A percentile compares a stretch with the other conserved stretches of the same genome.
Evolutionary conservation across 257 asterid genomes (phyloP).

Genomic region (Gynochthodes officinalis): DNA sequence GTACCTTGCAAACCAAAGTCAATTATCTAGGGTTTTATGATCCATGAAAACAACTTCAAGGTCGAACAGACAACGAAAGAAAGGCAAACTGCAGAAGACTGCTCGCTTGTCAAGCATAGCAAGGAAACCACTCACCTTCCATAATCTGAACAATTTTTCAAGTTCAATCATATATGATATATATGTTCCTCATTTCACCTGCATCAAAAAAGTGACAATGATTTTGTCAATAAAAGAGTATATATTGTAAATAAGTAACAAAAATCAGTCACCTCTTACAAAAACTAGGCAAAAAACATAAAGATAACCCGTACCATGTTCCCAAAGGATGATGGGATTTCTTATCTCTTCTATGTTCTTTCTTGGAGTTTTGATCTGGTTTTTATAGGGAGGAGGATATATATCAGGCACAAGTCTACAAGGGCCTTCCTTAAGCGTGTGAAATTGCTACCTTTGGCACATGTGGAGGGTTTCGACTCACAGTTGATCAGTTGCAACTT

Average conservation of each 20-base stretch:
- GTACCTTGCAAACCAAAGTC: too few species aligned
- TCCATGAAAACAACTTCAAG: constrained; percentile 31
- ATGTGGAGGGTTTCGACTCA: too few species aligned
- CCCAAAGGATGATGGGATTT: not conserved
- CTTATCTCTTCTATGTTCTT: not conserved
- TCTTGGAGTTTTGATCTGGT: not conserved
- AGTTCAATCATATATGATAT: not conserved
- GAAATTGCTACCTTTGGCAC: constrained; percentile 5
- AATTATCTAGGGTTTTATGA: constrained; percentile 44
- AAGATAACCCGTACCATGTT: not conserved
- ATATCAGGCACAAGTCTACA: not conserved
- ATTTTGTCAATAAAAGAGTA: not conserved
- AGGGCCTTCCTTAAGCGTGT: not conserved
- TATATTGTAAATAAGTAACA: too few species aligned
- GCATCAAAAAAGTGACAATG: constrained; percentile 1
- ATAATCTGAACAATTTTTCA: not conserved
- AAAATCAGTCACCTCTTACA: not conserved
- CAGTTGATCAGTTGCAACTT: too few species aligned
- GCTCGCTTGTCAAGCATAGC: constrained; percentile 64
- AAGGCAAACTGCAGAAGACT: constrained; percentile 44
- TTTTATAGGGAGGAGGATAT: not conserved
- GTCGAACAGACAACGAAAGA: constrained; percentile 87
- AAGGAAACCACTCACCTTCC: constrained; percentile 53
- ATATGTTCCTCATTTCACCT: not conserved
- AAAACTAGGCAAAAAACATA: not conserved